These are phyloP conservation scores for Turritis glabra DNA, from an alignment of 345 rosid species.

Conservation along the genomic window DNA sequence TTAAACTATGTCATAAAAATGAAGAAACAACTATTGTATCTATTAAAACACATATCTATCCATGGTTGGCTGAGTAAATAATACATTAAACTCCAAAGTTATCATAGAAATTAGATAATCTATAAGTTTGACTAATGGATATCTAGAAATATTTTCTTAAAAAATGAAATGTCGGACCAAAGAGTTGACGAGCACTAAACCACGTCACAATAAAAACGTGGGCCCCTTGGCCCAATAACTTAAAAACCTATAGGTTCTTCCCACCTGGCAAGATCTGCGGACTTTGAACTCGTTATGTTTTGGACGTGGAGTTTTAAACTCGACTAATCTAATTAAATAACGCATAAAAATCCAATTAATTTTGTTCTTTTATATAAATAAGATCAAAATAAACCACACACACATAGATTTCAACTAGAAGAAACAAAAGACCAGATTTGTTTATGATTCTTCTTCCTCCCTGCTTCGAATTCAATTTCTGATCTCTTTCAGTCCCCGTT, in stretches of 20 bases:
- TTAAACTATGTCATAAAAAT: too few species aligned
- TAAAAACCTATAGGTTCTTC: not conserved
- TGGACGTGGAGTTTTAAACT: slow-evolving; percentile 30
- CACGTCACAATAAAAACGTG: slow-evolving; percentile 16
- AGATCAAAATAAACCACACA: slow-evolving; percentile 24
- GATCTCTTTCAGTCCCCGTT: slow-evolving; percentile 29
- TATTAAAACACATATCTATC: too few species aligned
- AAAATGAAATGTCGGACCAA: slow-evolving; percentile 25
- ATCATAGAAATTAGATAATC: not conserved
- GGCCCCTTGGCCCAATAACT: slow-evolving; percentile 22
- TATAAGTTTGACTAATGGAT: slow-evolving; percentile 6
- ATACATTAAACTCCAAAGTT: not conserved
- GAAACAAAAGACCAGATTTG: slow-evolving; percentile 43
- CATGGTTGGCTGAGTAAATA: too few species aligned
- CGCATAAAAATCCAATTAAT: not conserved
- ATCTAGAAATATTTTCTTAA: not conserved
- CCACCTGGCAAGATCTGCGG: slow-evolving; percentile 36
- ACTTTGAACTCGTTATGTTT: slow-evolving; percentile 21
- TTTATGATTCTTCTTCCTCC: slow-evolving; percentile 31
- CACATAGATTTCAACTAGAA: slow-evolving; percentile 24
- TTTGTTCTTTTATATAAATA: slow-evolving; percentile 6
- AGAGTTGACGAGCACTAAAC: slow-evolving; percentile 40
- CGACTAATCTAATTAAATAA: not conserved
- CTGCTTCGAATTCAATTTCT: slow-evolving; percentile 19
- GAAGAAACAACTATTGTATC: too few species aligned